Base-by-base conservation (phyloP, 2,329 filamentous ascomycete genomes). In the Verticillium klebahnii region DNA sequence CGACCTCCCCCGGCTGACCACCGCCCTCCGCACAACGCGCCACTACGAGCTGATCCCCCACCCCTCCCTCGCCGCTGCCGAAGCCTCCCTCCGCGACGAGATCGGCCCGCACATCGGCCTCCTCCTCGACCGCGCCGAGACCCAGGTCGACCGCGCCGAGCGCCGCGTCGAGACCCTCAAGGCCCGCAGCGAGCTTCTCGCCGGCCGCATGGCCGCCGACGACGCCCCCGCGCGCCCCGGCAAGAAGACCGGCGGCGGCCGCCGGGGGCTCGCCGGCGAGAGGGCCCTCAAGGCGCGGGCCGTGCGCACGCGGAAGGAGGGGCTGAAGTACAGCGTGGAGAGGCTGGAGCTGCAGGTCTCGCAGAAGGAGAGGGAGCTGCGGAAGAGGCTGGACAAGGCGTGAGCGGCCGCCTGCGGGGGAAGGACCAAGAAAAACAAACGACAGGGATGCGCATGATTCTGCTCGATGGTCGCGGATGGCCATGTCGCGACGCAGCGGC, bases 41-140 rank as follows among this genome's bases (percentile, higher is more conserved):
- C 93, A 97, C 78, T 97, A 96, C 77, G 93, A 97, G 74, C 87
- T 97, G 52, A 91, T 97, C 68, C 91, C 93, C 17, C 92, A 96
- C 73, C 86, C 90, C 14, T 91, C 91, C 59, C 86, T 97, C 55
- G 88, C 89, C 64, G 85, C 89, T 65, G 93, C 93, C 36, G 93
- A 97, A 75, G 83, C 91, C 67, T 89, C 92, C 5, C 86, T 97
- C 19, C 89, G 93, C 69, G 90, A 92, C 70, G 93, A 96, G 73
- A 95, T 97, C 68, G 89, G 89, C n/a, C 93, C 93, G 9, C 93
- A 92, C 74, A 90, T 96, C 66, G 81, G 88, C 34, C 85, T 87
- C 62, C 85, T 97, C 2, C 87, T 97, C 59, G 85, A 88, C 65
- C 89, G 93, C 67, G 92, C 93, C n/a, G 88, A 92, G 67, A 87